phyloP scores from a whole-genome alignment of 2,329 filamentous ascomycete species.

The Pseudogymnoascus sp. region DNA sequence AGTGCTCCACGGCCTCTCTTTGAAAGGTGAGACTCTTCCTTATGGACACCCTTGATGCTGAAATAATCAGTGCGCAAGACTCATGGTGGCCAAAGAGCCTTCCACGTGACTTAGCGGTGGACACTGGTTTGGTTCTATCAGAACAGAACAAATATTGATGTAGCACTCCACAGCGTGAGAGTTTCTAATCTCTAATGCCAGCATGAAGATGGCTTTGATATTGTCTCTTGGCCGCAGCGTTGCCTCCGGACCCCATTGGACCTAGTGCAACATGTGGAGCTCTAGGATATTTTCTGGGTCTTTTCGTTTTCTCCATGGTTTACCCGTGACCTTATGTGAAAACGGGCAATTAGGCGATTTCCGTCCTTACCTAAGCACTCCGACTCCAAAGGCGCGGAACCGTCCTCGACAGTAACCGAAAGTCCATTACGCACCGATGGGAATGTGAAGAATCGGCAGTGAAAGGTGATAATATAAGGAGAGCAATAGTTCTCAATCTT shows the following conservation, averaged over 20 bases:
- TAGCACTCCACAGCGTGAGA: neutral
- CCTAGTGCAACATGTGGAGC: neutral
- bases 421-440: neutral
- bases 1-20: neutral
- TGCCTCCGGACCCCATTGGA: neutral
- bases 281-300: neutral
- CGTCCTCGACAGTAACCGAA: slow-evolving; percentile 1
- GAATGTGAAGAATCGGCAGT: neutral
- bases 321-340: neutral
- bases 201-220: neutral
- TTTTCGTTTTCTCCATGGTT: neutral
- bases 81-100: neutral
- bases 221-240: neutral
- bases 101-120: neutral
- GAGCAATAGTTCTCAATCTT: neutral
- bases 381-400: neutral
- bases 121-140: neutral
- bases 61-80: neutral
- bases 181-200: neutral
- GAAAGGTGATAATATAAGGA: neutral
- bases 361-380: neutral
- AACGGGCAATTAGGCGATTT: neutral
- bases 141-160: neutral
- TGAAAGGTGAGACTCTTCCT: neutral
- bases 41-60: neutral